Conservation (phyloP, 495 filamentous ascomycete species). For the Rhizodiscina lignyota region DNA sequence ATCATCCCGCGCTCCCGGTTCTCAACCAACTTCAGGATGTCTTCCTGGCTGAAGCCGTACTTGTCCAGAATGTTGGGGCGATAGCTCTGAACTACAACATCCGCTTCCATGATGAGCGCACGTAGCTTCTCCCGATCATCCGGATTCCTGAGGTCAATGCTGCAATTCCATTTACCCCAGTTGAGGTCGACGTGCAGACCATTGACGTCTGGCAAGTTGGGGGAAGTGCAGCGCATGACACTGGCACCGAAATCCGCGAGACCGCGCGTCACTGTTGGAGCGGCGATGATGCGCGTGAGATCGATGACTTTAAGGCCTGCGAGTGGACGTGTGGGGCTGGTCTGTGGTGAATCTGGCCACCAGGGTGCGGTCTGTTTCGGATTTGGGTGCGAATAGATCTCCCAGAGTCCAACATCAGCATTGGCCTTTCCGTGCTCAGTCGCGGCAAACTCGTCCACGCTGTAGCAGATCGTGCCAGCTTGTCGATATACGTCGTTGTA, state of each 20-base stretch:
- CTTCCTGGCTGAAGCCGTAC: slow-evolving; percentile 43
- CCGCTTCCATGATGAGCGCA: slow-evolving; percentile 8
- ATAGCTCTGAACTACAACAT: slow-evolving; percentile 50
- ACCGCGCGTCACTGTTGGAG: background rate
- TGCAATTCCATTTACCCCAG: background rate
- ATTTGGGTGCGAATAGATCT: background rate
- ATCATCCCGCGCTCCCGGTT: slow-evolving; percentile 44
- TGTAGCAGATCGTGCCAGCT: background rate
- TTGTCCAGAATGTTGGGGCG: slow-evolving; percentile 47
- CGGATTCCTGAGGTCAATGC: background rate
- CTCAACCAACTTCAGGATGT: slow-evolving; percentile 32
- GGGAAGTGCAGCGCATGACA: background rate
- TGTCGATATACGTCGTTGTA: background rate
- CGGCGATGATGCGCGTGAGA: background rate
- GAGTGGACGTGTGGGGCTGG: background rate
- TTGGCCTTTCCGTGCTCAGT: background rate
- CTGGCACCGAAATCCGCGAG: background rate
- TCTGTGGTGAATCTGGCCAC: no score
- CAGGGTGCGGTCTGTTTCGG: background rate
- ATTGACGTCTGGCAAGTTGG: background rate
- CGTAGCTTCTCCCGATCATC: background rate
- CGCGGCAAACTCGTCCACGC: background rate
- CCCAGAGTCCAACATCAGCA: background rate
- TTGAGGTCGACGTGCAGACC: background rate
- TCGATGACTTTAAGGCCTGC: slow-evolving; percentile 1